Evolutionary conservation across 106 monocot species (phyloP).

Genomic region (Dioscorea zingiberensis): DNA sequence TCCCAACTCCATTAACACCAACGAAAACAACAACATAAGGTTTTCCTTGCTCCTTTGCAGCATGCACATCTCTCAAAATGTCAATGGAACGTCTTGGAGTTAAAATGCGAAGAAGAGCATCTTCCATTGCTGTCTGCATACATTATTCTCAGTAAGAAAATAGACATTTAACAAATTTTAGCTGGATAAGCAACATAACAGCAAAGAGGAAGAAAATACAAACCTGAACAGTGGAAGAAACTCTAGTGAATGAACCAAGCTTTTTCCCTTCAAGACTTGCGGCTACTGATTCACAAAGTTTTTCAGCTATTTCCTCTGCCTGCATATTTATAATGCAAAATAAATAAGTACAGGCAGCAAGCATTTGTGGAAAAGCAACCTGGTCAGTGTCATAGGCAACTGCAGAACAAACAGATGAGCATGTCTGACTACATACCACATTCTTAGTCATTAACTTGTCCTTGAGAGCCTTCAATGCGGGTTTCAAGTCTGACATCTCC

Average conservation of each 20-base stretch:
- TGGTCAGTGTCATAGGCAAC: too few species aligned
- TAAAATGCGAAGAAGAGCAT: conserved; percentile 91
- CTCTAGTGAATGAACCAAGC: conserved; percentile 91
- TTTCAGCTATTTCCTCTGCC: conserved; percentile 99
- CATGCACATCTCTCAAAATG: conserved; percentile 94
- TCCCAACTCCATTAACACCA: conserved; percentile 98
- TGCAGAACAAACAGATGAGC: too few species aligned
- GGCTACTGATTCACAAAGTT: conserved; percentile 95
- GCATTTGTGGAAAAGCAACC: not conserved
- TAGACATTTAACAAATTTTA: not conserved
- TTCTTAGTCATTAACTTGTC: conserved; percentile 97
- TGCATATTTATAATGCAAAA: conserved; percentile 13
- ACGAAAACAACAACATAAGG: conserved; percentile 97
- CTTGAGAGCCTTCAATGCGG: conserved; percentile 92
- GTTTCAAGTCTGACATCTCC: conserved; percentile 80
- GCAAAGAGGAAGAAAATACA: not conserved
- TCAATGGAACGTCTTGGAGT: conserved; percentile 95
- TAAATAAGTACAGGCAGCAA: not conserved
- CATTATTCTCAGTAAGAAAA: not conserved
- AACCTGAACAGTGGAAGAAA: conserved; percentile 97
- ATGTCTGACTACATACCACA: conserved; percentile 48
- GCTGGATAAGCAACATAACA: not conserved
- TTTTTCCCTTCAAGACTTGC: conserved; percentile 98
- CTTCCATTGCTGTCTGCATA: conserved; percentile 93
- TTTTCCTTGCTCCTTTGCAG: conserved; percentile 92